Percentiles rank a stretch among this genome's conserved stretches.
Conservation (phyloP, 805 yeast species). For the Cyberlindnera samutprakarnensis region DNA sequence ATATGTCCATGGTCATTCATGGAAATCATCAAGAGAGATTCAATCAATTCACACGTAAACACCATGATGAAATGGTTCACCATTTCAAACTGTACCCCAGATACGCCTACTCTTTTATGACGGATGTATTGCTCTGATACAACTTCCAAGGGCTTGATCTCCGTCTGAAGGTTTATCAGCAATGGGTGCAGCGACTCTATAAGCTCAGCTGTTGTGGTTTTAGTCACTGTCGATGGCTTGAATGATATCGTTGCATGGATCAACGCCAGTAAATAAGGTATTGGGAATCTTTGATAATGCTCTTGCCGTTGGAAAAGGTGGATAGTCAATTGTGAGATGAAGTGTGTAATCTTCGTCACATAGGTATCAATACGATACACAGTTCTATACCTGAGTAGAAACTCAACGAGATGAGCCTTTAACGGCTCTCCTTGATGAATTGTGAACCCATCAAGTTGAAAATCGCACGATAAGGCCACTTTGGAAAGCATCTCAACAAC, state of each 20-base stretch:
- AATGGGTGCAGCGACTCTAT: not conserved
- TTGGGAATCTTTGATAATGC: slow-evolving; percentile 19
- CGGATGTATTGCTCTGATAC: slow-evolving; percentile 17
- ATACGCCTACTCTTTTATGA: slow-evolving; percentile 16
- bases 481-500: slow-evolving; percentile 28
- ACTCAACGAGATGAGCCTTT: slow-evolving; percentile 29
- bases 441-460: slow-evolving; percentile 12
- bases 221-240: slow-evolving; percentile 53
- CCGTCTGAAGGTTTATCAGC: too few relatives aligned
- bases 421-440: slow-evolving; percentile 28
- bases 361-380: slow-evolving; percentile 41
- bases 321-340: slow-evolving; percentile 25
- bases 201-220: slow-evolving; percentile 26
- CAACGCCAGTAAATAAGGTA: slow-evolving; percentile 56
- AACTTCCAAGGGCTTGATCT: slow-evolving; percentile 17
- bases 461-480: slow-evolving; percentile 16
- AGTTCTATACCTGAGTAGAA: slow-evolving; percentile 35
- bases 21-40: slow-evolving; percentile 27
- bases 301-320: not conserved
- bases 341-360: slow-evolving; percentile 33
- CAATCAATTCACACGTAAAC: slow-evolving; percentile 50
- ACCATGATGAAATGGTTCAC: slow-evolving; percentile 44
- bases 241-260: slow-evolving; percentile 48
- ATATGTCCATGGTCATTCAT: slow-evolving; percentile 7
- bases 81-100: slow-evolving; percentile 37